Evolutionary conservation across 2,329 filamentous ascomycete species (phyloP).

Genomic region (Fusarium poae): DNA sequence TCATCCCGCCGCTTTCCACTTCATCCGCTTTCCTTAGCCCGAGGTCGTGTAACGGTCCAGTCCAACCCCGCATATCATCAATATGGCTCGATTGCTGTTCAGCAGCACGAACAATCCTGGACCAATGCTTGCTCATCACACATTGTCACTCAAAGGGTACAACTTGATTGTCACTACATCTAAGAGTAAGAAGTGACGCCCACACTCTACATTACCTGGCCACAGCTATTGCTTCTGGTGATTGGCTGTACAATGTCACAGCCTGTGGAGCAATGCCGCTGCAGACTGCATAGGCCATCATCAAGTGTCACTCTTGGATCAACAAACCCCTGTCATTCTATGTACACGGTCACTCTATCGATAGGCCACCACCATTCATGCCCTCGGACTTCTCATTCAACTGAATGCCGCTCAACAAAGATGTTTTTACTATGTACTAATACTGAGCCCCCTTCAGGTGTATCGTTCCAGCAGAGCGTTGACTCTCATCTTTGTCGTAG

Average conservation of each 20-base stretch:
- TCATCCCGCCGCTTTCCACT: conserved; percentile 12
- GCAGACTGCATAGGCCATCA: conserved; percentile 23
- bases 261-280: conserved; percentile 25
- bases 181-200: conserved; percentile 14
- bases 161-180: not conserved
- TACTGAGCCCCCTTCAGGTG: not conserved
- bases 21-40: conserved; percentile 7
- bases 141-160: conserved; percentile 2
- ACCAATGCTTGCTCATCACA: conserved; percentile 10
- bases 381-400: not conserved
- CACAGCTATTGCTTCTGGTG: conserved; percentile 3
- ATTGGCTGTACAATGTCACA: conserved; percentile 29
- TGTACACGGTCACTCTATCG: not conserved
- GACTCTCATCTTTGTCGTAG: conserved; percentile 72
- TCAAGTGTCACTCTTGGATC: conserved; percentile 19
- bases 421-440: not conserved
- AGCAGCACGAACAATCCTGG: not conserved
- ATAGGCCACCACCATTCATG: not conserved
- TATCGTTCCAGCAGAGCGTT: not conserved
- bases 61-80: conserved; percentile 22
- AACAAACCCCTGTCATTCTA: conserved; percentile 15
- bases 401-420: not conserved
- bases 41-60: conserved; percentile 28
- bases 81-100: conserved; percentile 7
- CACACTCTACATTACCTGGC: conserved; percentile 22